A percentile compares a stretch with the other conserved stretches of the same genome.
Conservation (phyloP, 306 rosid species). For the Quercus parvula region DNA sequence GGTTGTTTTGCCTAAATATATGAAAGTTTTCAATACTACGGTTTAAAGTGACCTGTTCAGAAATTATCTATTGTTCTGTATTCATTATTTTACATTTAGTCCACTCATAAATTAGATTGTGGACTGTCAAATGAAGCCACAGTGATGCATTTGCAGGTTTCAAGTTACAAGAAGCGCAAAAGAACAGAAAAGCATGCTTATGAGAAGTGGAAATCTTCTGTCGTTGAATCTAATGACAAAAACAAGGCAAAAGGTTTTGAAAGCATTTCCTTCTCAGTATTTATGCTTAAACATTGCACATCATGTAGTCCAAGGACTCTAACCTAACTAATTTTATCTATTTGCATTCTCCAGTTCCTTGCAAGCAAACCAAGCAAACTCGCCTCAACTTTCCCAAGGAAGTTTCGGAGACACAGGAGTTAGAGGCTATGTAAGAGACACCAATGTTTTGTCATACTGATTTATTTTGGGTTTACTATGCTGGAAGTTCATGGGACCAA, state of each 20-base stretch:
- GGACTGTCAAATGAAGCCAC: neutral
- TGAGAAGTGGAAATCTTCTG: slow-evolving; percentile 70
- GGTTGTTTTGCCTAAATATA: neutral
- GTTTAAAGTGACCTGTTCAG: neutral
- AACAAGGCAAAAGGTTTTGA: slow-evolving; percentile 53
- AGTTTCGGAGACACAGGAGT: slow-evolving; percentile 40
- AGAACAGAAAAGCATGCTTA: slow-evolving; percentile 48
- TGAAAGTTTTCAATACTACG: neutral
- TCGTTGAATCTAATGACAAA: slow-evolving; percentile 54
- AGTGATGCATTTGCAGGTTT: slow-evolving; percentile 44
- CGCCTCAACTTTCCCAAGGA: slow-evolving; percentile 51
- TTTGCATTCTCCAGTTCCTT: slow-evolving; percentile 32
- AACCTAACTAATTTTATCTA: neutral
- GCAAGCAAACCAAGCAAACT: slow-evolving; percentile 57
- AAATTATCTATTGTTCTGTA: neutral
- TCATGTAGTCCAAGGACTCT: neutral
- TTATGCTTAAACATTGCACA: neutral
- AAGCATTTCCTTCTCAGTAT: slow-evolving; percentile 1
- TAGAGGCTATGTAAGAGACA: slow-evolving; percentile 39
- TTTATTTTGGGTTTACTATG: neutral
- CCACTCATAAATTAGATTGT: neutral
- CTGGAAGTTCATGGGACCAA: slow-evolving; percentile 7
- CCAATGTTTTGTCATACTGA: neutral
- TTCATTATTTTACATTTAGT: neutral
- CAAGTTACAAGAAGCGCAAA: slow-evolving; percentile 61